A percentile compares a stretch with the other conserved stretches of the same genome.
phyloP scores from a whole-genome alignment of 2,329 filamentous ascomycete species.

The Ceratocystiopsis minuta region DNA sequence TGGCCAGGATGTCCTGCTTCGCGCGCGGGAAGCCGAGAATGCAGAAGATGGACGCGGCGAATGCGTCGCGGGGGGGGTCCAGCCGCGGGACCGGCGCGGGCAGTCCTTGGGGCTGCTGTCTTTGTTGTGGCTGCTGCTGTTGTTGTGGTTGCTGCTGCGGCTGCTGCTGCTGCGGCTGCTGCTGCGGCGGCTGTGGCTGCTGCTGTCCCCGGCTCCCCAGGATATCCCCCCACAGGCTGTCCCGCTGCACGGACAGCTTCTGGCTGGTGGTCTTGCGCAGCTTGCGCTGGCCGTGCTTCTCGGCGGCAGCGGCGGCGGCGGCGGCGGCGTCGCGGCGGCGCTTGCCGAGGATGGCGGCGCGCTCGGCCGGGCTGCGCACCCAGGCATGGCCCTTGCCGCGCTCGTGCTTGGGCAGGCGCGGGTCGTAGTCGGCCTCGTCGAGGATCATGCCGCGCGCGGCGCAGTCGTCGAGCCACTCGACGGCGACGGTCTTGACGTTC shows the following conservation, averaged over 20 bases:
- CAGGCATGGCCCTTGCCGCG: conserved; percentile 67
- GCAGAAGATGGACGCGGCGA: conserved; percentile 38
- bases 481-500: conserved; percentile 59
- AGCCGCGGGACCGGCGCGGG: background rate
- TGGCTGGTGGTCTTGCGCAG: conserved; percentile 74
- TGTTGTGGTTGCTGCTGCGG: background rate
- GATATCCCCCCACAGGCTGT: conserved; percentile 83
- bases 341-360: conserved; percentile 36
- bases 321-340: conserved; percentile 29
- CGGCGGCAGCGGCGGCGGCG: conserved; percentile 15
- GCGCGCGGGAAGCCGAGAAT: conserved; percentile 39
- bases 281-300: conserved; percentile 53
- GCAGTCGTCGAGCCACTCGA: conserved; percentile 76
- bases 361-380: conserved; percentile 26
- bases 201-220: conserved; percentile 27
- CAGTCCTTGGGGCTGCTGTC: background rate
- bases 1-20: conserved; percentile 29
- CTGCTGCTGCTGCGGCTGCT: background rate
- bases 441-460: conserved; percentile 75
- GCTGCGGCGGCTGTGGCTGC: background rate
- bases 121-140: background rate
- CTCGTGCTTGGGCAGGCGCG: conserved; percentile 46
- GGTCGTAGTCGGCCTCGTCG: conserved; percentile 73
- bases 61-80: conserved; percentile 13
- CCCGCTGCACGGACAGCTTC: conserved; percentile 61